Percentiles rank a stretch among this genome's conserved stretches.
phyloP scores from a whole-genome alignment of 2,329 filamentous ascomycete species.

The Venturia carpophila region DNA sequence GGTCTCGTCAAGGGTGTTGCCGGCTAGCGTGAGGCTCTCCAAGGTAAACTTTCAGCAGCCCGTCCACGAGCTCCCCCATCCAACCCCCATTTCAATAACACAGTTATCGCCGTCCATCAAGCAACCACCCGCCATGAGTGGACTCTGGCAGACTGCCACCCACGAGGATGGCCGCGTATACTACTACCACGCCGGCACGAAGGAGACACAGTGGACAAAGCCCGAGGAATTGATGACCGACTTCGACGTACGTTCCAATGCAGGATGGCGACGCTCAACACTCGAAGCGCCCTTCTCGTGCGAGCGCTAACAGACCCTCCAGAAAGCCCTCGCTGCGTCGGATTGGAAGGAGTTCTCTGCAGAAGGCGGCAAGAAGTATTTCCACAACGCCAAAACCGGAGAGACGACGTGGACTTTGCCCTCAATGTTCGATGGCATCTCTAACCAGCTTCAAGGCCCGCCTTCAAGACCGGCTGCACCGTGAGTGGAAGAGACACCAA shows the following conservation, averaged over 20 bases:
- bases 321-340: slow-evolving; percentile 74
- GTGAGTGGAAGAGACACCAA: slow-evolving; percentile 32
- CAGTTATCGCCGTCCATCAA: neutral
- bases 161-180: slow-evolving; percentile 78
- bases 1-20: no score
- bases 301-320: slow-evolving; percentile 16
- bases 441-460: slow-evolving; percentile 46
- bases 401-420: slow-evolving; percentile 95
- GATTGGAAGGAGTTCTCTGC: slow-evolving; percentile 91
- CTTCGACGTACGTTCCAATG: slow-evolving; percentile 55
- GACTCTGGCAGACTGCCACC: slow-evolving; percentile 72
- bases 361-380: slow-evolving; percentile 83
- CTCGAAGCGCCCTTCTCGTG: slow-evolving; percentile 20
- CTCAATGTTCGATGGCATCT: slow-evolving; percentile 66
- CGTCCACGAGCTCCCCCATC: neutral
- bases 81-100: neutral
- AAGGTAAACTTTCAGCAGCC: neutral
- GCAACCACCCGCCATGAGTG: slow-evolving; percentile 5
- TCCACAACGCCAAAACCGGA: slow-evolving; percentile 84
- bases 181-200: slow-evolving; percentile 82
- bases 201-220: slow-evolving; percentile 89
- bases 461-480: slow-evolving; percentile 38
- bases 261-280: neutral
- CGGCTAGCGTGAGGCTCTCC: neutral
- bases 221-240: slow-evolving; percentile 80